Evolutionary conservation across 805 yeast genomes (phyloP).

Genomic region (Teunomyces atbi): DNA sequence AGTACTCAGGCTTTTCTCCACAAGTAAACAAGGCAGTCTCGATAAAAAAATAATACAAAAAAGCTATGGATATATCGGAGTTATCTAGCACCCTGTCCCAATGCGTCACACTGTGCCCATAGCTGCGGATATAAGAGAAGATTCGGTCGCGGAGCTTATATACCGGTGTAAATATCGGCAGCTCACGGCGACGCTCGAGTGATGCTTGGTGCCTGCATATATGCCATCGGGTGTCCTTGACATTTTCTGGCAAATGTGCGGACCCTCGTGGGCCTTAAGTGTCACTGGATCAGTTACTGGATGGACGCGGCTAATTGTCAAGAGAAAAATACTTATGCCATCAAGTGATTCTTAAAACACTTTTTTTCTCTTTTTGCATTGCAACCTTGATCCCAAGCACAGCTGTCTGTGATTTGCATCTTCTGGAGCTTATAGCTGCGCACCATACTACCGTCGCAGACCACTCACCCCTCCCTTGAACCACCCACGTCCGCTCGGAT

Average conservation of each 20-base stretch:
- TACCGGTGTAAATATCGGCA: too few relatives aligned
- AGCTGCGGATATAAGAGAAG: too few relatives aligned
- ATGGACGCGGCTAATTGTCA: slow-evolving; percentile 2
- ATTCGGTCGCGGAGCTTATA: too few relatives aligned
- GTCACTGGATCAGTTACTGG: not conserved
- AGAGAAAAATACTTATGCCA: not conserved
- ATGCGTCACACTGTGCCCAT: too few relatives aligned
- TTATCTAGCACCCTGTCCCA: too few relatives aligned
- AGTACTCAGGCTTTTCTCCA: too few relatives aligned
- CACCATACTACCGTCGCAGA: not conserved
- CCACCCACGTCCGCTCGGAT: not conserved
- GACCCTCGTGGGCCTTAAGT: not conserved
- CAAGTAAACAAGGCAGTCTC: too few relatives aligned
- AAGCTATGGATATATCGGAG: too few relatives aligned
- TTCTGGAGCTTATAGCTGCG: not conserved
- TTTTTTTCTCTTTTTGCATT: not conserved
- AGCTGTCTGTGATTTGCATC: not conserved
- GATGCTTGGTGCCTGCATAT: not conserved
- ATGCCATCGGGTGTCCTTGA: not conserved
- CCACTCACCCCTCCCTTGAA: not conserved
- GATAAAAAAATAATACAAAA: too few relatives aligned
- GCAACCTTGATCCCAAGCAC: not conserved
- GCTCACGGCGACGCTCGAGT: too few relatives aligned
- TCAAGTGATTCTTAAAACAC: not conserved
- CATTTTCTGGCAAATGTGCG: too few relatives aligned